These are phyloP conservation scores for Hanseniaspora mollemarum DNA, from an alignment of 805 yeast species.

Conservation along the genomic window DNA sequence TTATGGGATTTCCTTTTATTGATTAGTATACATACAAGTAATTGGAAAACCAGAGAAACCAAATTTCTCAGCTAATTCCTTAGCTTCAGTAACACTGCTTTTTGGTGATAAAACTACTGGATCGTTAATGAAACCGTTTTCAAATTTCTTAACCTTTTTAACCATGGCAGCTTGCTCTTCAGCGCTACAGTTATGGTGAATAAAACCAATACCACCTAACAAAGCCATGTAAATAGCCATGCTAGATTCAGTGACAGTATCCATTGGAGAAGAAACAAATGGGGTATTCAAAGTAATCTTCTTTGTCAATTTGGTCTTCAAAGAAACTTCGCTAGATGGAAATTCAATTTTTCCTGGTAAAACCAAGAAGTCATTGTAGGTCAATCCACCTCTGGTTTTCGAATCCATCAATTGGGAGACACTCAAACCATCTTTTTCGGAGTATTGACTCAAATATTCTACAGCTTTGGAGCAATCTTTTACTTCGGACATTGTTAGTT, in stretches of 20 bases:
- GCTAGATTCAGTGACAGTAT: conserved; percentile 91
- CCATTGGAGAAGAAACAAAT: conserved; percentile 97
- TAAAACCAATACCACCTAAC: conserved; percentile 96
- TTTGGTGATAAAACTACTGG: conserved; percentile 77
- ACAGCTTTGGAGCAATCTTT: conserved; percentile 51
- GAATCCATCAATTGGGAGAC: conserved; percentile 83
- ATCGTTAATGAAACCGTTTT: conserved; percentile 92
- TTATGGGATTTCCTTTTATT: not conserved
- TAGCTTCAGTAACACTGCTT: conserved; percentile 70
- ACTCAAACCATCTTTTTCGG: conserved; percentile 72
- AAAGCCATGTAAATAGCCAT: conserved; percentile 99
- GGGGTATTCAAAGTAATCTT: conserved; percentile 86
- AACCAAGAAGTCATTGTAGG: conserved; percentile 91
- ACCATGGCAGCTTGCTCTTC: conserved; percentile 99
- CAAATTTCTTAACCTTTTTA: conserved; percentile 87
- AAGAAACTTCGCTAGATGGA: conserved; percentile 63
- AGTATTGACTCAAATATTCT: conserved; percentile 52
- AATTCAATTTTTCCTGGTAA: conserved; percentile 90
- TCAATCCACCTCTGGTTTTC: conserved; percentile 80
- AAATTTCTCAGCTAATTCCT: conserved; percentile 50
- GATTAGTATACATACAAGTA: conserved; percentile 75
- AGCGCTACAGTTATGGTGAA: conserved; percentile 92
- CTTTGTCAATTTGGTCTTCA: conserved; percentile 83
- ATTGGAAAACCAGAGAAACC: conserved; percentile 99
- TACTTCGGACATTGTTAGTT: conserved; percentile 16